Percentiles rank a stretch among this genome's conserved stretches.
phyloP scores from a whole-genome alignment of 805 yeast genomes.

The Lachancea thermotolerans region DNA sequence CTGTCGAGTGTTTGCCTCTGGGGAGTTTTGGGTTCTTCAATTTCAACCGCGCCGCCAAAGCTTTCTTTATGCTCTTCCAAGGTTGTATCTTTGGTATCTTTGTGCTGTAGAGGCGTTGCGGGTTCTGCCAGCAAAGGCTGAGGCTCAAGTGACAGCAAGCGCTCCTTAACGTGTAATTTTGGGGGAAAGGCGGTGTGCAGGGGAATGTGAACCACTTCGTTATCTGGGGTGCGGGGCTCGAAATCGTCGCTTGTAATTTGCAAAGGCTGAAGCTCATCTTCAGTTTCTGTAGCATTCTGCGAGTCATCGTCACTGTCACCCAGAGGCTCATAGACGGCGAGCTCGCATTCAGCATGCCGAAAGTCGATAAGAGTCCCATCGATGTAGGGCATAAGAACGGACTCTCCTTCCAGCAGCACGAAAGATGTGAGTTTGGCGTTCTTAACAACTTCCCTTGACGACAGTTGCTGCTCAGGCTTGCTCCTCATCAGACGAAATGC shows the following conservation, averaged over 20 bases:
- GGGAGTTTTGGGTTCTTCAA: constrained; percentile 4
- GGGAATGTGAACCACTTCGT: constrained; percentile 6
- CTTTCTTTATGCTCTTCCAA: not conserved
- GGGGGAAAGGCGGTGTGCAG: not conserved
- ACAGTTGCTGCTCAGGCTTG: constrained; percentile 5
- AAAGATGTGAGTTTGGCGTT: constrained; percentile 22
- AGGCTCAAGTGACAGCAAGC: too few relatives aligned
- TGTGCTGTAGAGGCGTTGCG: not conserved
- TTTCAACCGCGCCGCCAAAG: not conserved
- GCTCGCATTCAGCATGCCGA: constrained; percentile 46
- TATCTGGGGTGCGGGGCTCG: constrained; percentile 16
- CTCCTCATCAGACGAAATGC: constrained; percentile 20
- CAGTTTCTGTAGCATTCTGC: constrained; percentile 34
- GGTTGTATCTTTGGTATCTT: not conserved
- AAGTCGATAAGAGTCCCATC: constrained; percentile 61
- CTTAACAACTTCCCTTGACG: constrained; percentile 17
- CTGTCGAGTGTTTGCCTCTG: not conserved
- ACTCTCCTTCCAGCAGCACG: constrained; percentile 51
- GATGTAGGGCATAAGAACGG: constrained; percentile 55
- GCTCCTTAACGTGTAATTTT: not conserved
- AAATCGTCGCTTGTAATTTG: constrained; percentile 18
- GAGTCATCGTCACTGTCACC: constrained; percentile 43
- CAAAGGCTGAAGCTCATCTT: constrained; percentile 31
- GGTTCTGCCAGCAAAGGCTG: too few relatives aligned
- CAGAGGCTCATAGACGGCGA: constrained; percentile 44